Evolutionary conservation across 108 stramenopile species (phyloP).

Genomic region (Cyclotella sp.): DNA sequence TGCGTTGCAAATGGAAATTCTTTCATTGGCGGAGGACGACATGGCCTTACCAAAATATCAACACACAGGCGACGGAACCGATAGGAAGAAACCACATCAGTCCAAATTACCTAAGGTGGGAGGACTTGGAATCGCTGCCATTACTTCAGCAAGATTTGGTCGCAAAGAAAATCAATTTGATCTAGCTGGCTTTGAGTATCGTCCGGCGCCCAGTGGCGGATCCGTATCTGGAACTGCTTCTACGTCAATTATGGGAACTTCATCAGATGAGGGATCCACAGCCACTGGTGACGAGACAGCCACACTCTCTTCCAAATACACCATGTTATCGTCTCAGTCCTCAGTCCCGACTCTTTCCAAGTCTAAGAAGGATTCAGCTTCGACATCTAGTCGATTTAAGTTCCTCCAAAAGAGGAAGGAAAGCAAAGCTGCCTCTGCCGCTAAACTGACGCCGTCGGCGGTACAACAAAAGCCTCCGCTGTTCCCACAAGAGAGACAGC

Average conservation of each 20-base stretch:
- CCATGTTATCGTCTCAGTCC: conserved; percentile 24
- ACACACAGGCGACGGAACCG: conserved; percentile 1
- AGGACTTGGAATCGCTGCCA: neutral
- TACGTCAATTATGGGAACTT: conserved; percentile 28
- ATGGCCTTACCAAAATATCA: conserved; percentile 45
- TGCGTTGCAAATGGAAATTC: conserved; percentile 43
- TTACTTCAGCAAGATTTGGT: conserved; percentile 41
- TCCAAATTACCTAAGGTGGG: conserved; percentile 29
- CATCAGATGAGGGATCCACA: conserved; percentile 43
- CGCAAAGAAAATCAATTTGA: conserved; percentile 35
- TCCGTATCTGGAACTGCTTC: conserved; percentile 41
- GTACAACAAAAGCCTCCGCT: conserved; percentile 19
- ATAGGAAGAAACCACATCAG: conserved; percentile 1
- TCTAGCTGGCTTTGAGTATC: conserved; percentile 49
- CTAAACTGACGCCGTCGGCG: neutral
- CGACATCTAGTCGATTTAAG: conserved; percentile 36
- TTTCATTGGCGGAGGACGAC: conserved; percentile 47
- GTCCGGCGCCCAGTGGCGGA: conserved; percentile 13
- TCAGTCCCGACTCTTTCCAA: conserved; percentile 43
- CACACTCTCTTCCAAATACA: conserved; percentile 36
- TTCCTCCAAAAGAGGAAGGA: conserved; percentile 42
- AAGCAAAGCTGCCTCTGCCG: conserved; percentile 3
- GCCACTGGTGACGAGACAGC: conserved; percentile 38
- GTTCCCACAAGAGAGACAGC: conserved; percentile 19
- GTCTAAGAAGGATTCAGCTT: conserved; percentile 40